A percentile compares a stretch with the other conserved stretches of the same genome.
Conservation (phyloP, 1,139 yeast genomes). For the Torulaspora pretoriensis region DNA sequence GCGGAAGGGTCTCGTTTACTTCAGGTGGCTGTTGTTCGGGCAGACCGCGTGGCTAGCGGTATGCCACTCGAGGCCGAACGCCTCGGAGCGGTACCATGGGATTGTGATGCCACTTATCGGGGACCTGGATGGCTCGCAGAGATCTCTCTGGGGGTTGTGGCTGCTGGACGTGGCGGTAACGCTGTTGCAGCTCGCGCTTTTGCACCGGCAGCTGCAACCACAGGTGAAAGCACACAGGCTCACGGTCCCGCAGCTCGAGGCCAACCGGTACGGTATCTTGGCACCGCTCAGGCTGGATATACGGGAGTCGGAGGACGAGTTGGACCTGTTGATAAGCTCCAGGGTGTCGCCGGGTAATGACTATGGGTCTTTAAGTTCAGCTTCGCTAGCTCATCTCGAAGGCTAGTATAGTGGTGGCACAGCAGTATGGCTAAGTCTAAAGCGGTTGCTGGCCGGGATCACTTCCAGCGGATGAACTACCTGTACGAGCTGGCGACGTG, state of each 20-base stretch:
- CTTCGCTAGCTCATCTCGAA: not conserved
- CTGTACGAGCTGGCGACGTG: constrained; percentile 29
- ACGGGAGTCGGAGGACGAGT: constrained; percentile 10
- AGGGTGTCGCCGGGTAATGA: constrained; percentile 2
- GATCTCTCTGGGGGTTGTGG: constrained; percentile 15
- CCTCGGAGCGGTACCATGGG: not conserved
- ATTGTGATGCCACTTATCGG: constrained; percentile 17
- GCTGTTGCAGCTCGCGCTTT: constrained; percentile 14
- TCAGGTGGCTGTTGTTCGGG: constrained; percentile 15
- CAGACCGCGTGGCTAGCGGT: constrained; percentile 15
- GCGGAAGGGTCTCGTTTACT: constrained; percentile 15
- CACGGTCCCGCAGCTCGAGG: constrained; percentile 12
- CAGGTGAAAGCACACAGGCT: constrained; percentile 3
- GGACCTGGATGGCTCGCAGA: constrained; percentile 22
- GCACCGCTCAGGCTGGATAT: constrained; percentile 19
- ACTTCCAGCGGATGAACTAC: constrained; percentile 32
- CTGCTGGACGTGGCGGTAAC: constrained; percentile 17
- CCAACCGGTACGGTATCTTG: constrained; percentile 20
- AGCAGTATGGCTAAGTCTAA: constrained; percentile 16
- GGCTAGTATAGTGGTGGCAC: not conserved
- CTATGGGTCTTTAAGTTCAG: not conserved
- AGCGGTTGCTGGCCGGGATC: constrained; percentile 27
- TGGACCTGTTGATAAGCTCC: constrained; percentile 4
- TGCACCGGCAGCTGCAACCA: constrained; percentile 2
- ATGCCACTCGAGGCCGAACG: constrained; percentile 16